Evolutionary conservation across 176 grass and related monocot species (phyloP), one percentile per base, ranked within the genome.

Genomic region (Oryza glumipatula): DNA sequence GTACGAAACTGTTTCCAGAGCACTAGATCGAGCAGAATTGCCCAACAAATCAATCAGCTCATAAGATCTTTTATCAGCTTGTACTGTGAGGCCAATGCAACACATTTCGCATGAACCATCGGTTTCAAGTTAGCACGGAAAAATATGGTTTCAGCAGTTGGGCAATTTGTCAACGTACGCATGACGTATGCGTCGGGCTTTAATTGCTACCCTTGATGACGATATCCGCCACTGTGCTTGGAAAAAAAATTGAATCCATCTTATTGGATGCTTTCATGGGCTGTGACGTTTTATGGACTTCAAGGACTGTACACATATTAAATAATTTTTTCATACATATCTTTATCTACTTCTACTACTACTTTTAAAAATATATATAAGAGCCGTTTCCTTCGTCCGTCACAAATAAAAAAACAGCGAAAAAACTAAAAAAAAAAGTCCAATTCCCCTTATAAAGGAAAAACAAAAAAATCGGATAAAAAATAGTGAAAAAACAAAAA

Each of bases 41-140:
- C 10, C 39, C 36, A 23, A 11, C 22, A 72, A 41, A 61, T 63
- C 17, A 11, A 3, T 61, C 16, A 4, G 33, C 2, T 15, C 36
- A 15, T 32, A 32, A 36, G 35, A 36, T 4, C 35, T 6, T 68
- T 41, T 64, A 21, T 10, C 21, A 76, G 4, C 76, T 65, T 17
- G n/a, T 9, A 16, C 35, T 21, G 6, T 6, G 48, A 21, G 5
- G 51, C 51, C 21, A 63, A 11, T 41, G 39, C 39, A 41, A 41
- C 73, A 38, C 28, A 28, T 60, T 60, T 38, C 19, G 49, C 51
- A 38, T 76, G 74, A 76, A 60, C 74, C 9, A 60, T 60, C 51
- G 17, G 51, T 56, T 56, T 13, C 6, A 6, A 26, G 3, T 12
- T 24, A 17, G 22, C 5, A 26, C 26, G 3, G 15, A 32, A 65